Evolutionary conservation across 306 rosid genomes (phyloP).

Genomic region (Parietaria judaica): DNA sequence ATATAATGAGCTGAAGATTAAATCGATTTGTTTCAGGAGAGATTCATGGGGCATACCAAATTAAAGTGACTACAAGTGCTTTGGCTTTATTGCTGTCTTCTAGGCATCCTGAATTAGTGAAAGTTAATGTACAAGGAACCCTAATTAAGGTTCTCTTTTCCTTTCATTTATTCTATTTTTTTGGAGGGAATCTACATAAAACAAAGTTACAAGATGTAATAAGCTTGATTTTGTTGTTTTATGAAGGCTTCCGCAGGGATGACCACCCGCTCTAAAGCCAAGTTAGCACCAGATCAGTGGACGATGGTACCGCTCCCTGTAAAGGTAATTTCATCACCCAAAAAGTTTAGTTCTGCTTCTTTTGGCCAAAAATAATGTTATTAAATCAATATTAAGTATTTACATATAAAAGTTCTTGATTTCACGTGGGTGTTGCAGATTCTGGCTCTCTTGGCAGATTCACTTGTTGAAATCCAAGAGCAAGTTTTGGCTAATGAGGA

Average conservation of each 20-base stretch:
- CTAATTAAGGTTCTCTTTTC: slow-evolving; percentile 51
- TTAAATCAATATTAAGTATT: background rate
- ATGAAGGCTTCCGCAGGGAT: slow-evolving; percentile 59
- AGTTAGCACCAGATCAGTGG: slow-evolving; percentile 88
- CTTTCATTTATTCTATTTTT: background rate
- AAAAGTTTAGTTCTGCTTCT: background rate
- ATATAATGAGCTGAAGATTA: background rate
- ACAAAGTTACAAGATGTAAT: background rate
- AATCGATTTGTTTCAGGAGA: slow-evolving; percentile 51
- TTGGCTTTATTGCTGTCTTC: slow-evolving; percentile 67
- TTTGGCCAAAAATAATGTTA: background rate
- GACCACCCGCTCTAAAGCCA: slow-evolving; percentile 86
- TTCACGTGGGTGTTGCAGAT: slow-evolving; percentile 45
- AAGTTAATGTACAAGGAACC: slow-evolving; percentile 58
- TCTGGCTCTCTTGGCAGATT: slow-evolving; percentile 74
- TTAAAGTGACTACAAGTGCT: slow-evolving; percentile 87
- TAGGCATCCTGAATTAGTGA: slow-evolving; percentile 53
- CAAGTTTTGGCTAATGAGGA: slow-evolving; percentile 60
- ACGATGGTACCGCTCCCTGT: slow-evolving; percentile 69
- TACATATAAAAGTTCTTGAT: background rate
- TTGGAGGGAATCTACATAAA: too few species aligned
- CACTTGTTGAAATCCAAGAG: slow-evolving; percentile 77
- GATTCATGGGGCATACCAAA: slow-evolving; percentile 88
- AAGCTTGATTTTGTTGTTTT: slow-evolving; percentile 14
- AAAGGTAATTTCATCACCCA: slow-evolving; percentile 44